Evolutionary conservation across 176 grass and related monocot genomes (phyloP).

Genomic region (Typha latifolia): DNA sequence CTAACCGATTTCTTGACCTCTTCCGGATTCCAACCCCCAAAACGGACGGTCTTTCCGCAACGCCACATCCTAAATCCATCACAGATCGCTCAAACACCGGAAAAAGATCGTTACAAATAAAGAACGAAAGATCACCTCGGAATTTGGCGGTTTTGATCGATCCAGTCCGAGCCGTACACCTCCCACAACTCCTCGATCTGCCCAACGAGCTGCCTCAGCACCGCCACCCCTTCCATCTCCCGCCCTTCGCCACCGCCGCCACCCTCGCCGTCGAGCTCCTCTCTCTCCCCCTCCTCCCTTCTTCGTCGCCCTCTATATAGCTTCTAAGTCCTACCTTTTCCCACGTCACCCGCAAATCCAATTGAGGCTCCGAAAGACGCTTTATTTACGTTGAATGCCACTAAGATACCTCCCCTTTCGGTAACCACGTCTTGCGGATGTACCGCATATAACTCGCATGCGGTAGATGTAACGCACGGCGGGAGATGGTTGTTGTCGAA

Average conservation of each 20-base stretch:
- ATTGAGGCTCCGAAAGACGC: not conserved
- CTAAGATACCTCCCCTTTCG: not conserved
- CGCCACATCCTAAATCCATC: not conserved
- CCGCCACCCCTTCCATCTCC: conserved; percentile 58
- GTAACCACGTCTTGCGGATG: not conserved
- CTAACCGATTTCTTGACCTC: not conserved
- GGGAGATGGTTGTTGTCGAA: not conserved
- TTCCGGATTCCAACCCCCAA: not conserved
- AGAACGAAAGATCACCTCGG: conserved; percentile 2
- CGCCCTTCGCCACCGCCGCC: conserved; percentile 15
- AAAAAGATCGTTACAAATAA: not conserved
- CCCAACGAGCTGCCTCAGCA: conserved; percentile 82
- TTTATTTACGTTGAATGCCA: not conserved
- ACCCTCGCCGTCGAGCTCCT: conserved; percentile 10
- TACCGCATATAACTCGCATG: not conserved
- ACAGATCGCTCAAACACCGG: not conserved
- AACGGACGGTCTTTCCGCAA: not conserved
- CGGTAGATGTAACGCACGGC: not conserved
- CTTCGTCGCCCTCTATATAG: not conserved
- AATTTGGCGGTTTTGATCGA: not conserved
- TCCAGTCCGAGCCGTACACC: conserved; percentile 68
- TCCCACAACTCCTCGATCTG: conserved; percentile 91
- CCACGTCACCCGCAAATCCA: not conserved
- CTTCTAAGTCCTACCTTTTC: not conserved
- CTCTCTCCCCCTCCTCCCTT: not conserved